Base-by-base conservation (phyloP, 208 protist genomes). In the Trypanosoma avium region DNA sequence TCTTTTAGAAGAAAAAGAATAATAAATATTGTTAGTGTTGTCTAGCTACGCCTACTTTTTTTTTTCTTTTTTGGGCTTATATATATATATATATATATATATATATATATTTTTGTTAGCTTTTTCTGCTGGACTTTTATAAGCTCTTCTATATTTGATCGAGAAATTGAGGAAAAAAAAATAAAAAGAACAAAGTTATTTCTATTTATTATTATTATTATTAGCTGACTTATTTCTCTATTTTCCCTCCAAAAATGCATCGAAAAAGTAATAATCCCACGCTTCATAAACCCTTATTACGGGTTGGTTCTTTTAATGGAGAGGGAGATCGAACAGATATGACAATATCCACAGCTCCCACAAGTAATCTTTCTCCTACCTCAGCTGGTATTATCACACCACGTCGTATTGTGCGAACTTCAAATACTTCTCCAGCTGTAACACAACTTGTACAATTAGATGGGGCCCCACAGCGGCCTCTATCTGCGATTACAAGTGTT, bases 381-480 rank as follows among this genome's bases (percentile, higher is more conserved):
- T 59, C 50, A 7, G 8, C 49, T 26, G 30, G 42, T 19, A 50
- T 59, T 21, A 49, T 70, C 21, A 79, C 79, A 17, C 75, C 81
- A 40, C 73, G 86, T 22, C 77, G 79, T 52, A 90, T 90, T 33
- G 76, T 90, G 27, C 79, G 77, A 24, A 80, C 76, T 0, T 53
- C 81, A 13, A 81, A 87, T 48, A 62, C 55, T 8, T 69, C 72
- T 5, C 64, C 73, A 0, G 67, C 67, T 17, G 68, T 77, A 13
- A 87, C 69, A 22, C 79, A 88, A 54, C 67, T 93, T 32, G 79
- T 93, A 33, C 75, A 82, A 17, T 71, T 93, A 0, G 83, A 93
- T 56, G 35, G 47, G n/a, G 33, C 36, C 5, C 13, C 45, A 12
- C 45, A 59, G 5, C 74, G 70, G 22, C 43, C 82, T 33, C 67